Evolutionary conservation across 495 filamentous ascomycete genomes (phyloP), one percentile per base, ranked within the genome.

Genomic region (Hypoxylon trugodes): DNA sequence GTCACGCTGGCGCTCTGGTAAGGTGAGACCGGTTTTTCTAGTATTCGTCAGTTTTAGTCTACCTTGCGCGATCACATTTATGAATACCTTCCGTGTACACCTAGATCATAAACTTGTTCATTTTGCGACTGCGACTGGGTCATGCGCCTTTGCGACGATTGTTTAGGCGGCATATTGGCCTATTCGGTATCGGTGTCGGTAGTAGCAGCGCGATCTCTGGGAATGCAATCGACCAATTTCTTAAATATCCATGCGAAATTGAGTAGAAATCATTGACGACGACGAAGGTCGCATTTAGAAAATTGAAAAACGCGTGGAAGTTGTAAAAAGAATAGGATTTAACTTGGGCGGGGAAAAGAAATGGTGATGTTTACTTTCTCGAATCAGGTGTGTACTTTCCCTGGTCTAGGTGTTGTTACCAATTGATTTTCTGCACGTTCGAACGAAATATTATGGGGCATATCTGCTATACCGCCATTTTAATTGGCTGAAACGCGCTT

Each of bases 1-100:
- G 76, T 98, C 92, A 76, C 92, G 88, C 48, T 89, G 77, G 35
- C 91, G 91, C 75, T 97, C 92, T 70, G 85, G 83, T 22, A 98
- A 74, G 1, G 86, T 90, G 25, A 96, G 81, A 18, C 95, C 95
- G 6, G 95, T 98, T 83, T 94, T 85, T 25, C 79, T 82, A 65
- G n/a, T 7, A 18, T 41, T 32, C 12, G 38, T 68, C 32, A 69
- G 57, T 53, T 19, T 43, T 33, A 9, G 26, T 46, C 8, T 4
- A 10, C 22, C 2, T 9, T 5, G 10, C 9, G 8, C 16, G 8
- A 22, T 45, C 35, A 50, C 53, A 53, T 12, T 15, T 3, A 21
- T 2, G 60, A 74, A 15, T 75, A 81, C 82, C 82, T 78, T 63
- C 83, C 83, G 35, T 69, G 70, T 13, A 78, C 75, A 25, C 83